These are phyloP conservation scores for Ceratobasidium sp. DNA, from an alignment of 1,284 basidiomycete genomes.

Conservation along the genomic window DNA sequence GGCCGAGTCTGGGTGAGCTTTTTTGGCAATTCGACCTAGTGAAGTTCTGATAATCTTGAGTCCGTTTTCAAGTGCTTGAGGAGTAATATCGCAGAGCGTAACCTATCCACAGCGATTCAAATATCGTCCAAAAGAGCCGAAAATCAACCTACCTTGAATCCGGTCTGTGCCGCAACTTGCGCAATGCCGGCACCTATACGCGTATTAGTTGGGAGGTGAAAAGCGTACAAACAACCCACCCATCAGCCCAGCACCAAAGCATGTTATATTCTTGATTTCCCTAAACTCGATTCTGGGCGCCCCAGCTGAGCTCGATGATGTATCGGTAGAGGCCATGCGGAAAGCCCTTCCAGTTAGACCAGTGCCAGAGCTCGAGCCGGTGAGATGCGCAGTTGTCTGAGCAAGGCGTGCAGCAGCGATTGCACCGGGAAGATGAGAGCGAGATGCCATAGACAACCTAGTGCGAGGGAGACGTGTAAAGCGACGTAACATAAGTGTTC, in stretches of 20 bases:
- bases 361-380: neutral
- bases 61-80: conserved; percentile 56
- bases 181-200: conserved; percentile 54
- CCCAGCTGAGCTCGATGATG: neutral
- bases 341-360: neutral
- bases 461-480: conserved; percentile 17
- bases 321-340: neutral
- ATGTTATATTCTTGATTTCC: conserved; percentile 49
- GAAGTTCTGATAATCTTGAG: conserved; percentile 60
- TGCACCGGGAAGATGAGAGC: conserved; percentile 5
- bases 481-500: conserved; percentile 20
- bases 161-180: conserved; percentile 56
- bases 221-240: conserved; percentile 45
- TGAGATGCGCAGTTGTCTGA: conserved; percentile 33
- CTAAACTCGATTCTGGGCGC: neutral
- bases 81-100: conserved; percentile 51
- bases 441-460: conserved; percentile 31
- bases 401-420: conserved; percentile 32
- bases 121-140: neutral
- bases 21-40: conserved; percentile 58
- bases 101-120: conserved; percentile 45
- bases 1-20: conserved; percentile 54
- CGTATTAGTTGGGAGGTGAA: neutral
- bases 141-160: conserved; percentile 51
- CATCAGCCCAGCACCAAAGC: conserved; percentile 58